Evolutionary conservation across 257 asterid species (phyloP), one percentile per base, ranked within the genome.

Genomic region (Gentiana straminea): DNA sequence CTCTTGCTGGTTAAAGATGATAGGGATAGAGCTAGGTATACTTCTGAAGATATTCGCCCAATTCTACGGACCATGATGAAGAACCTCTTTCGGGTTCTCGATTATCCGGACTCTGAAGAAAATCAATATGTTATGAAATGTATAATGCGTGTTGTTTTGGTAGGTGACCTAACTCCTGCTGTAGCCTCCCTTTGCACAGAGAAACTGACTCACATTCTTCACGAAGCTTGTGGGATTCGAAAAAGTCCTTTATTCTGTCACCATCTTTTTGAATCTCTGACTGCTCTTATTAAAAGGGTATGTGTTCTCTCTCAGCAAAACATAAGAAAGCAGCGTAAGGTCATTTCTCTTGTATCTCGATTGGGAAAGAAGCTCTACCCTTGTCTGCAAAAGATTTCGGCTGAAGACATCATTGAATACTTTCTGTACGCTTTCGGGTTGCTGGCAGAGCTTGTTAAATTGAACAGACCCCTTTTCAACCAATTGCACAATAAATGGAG

Each of bases 401-500:
- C 76, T n/a, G 75, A 71, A 71, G 95, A 87, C 70, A 70, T 87
- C 55, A 79, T 77, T 1, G 98, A 91, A 74, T 91, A 84, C 78
- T 83, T 83, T 69, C 95, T 96, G 54, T 85, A 91, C 59, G 89
- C 94, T 56, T 91, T 87, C 71, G 94, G 87, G 71, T 82, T 91
- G 56, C 84, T 91, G 61, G 92, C 98, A 53, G 96, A 79, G 86
- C 96, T 91, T 50, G 95, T 91, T 75, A 96, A 84, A 69, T 94
- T 91, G 76, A 95, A 84, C 69, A 73, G 78, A 70, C 82, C 83
- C 51, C 91, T 92, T 66, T 89, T 92, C 60, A 77, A 61, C 6
- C 77, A 86, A 62, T 78, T 92, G 73, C 91, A 83, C 54, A n/a
- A 35, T 52, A 78, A 74, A 67, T 73, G 65, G 72, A 77, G 85